Evolutionary conservation across 2,329 filamentous ascomycete genomes (phyloP), one percentile per base, ranked within the genome.

Genomic region (Pseudofabraea citricarpa): DNA sequence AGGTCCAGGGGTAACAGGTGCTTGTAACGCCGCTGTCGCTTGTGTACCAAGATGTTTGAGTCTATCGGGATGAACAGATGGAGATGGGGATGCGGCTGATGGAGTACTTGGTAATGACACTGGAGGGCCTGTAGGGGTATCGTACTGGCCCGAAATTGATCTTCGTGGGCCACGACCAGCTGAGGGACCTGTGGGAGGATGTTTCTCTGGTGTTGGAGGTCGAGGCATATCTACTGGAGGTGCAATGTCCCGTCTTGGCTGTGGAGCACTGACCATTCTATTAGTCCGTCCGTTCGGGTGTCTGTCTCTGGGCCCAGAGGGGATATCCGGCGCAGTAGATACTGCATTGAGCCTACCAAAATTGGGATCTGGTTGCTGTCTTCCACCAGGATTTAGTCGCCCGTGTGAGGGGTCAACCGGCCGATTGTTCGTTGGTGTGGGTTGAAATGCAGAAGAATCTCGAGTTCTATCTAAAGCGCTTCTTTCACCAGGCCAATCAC

Each of bases 231-330:
- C 57, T 33, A 41, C 21, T 33, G 44, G 19, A 9, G 33, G 16
- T 43, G 54, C 51, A 22, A 40, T 44, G 44, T 57, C 52, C 32
- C 44, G 49, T 37, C 57, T 55, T 33, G 47, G 40, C 26, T 47
- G 48, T 21, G 46, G 41, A n/a, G 21, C 44, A 36, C 46, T 55
- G 3, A 27, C 32, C 27, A 48, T 49, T 9, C 58, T 51, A 47
- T 49, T 54, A 20, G 50, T 52, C 13, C 58, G 55, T 7, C 70
- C 5, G 10, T 37, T 37, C 47, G 64, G 67, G 45, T 69, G 75
- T 54, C 70, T 73, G 50, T 69, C 74, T 40, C 72, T 70, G 13
- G 79, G 77, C 2, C 76, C 79, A n/a, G 73, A 73, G 3, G 78
- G 78, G 31, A 74, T 62, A 31, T 65, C 70, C 20, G 61, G 60